These are phyloP conservation scores for Neoarthrinium moseri DNA, from an alignment of 2,329 filamentous ascomycete species.

Conservation along the genomic window DNA sequence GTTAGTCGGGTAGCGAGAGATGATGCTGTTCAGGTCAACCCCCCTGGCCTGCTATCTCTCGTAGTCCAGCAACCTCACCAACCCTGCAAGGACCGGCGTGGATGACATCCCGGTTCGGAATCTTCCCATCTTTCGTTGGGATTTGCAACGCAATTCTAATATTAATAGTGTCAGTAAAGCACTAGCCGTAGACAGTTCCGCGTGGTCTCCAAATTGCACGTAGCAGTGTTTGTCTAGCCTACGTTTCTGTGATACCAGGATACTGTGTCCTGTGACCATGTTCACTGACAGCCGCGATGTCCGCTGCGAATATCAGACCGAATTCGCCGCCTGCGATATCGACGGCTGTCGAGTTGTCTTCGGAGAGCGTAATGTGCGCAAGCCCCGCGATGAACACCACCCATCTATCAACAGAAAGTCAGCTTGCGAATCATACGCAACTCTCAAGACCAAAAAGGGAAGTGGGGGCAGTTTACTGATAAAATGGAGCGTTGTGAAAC, in stretches of 20 bases:
- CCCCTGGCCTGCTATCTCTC: neutral
- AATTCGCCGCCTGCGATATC: constrained; percentile 36
- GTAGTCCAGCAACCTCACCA: constrained; percentile 15
- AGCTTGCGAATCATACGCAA: too few species aligned
- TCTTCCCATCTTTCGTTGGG: constrained; percentile 29
- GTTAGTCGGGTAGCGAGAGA: too few species aligned
- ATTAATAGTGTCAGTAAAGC: too few species aligned
- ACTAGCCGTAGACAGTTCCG: too few species aligned
- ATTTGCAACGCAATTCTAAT: constrained; percentile 34
- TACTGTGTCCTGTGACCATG: constrained; percentile 41
- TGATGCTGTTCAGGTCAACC: too few species aligned
- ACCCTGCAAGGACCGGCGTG: constrained; percentile 35
- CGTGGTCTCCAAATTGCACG: too few species aligned
- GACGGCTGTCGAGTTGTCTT: constrained; percentile 28
- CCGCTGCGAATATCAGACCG: constrained; percentile 40
- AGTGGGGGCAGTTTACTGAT: constrained; percentile 32
- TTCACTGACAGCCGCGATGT: constrained; percentile 35
- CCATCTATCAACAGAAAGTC: too few species aligned
- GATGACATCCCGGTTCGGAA: constrained; percentile 38
- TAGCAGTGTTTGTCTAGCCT: too few species aligned
- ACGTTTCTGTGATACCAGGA: constrained; percentile 35
- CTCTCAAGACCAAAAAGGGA: neutral
- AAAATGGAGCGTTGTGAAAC: constrained; percentile 37
- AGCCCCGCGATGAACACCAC: constrained; percentile 36
- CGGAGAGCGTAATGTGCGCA: constrained; percentile 39